Conservation (phyloP, 805 yeast species). For the Wickerhamiella shivajii region DNA sequence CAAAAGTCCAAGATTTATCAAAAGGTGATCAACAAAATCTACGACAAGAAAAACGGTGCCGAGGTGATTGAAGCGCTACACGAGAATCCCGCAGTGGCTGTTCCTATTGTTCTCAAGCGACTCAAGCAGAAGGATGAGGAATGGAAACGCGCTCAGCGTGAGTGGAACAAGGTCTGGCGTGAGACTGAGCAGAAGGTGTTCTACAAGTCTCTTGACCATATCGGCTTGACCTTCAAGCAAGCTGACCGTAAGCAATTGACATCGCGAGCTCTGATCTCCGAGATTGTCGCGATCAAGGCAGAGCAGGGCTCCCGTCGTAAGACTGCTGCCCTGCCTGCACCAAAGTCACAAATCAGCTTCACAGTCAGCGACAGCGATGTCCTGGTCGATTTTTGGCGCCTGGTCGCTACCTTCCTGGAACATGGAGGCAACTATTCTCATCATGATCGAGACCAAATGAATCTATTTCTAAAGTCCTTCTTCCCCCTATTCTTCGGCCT, state of each 20-base stretch:
- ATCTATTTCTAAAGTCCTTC: slow-evolving; percentile 55
- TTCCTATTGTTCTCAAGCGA: slow-evolving; percentile 82
- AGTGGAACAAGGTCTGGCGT: slow-evolving; percentile 98
- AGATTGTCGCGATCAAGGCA: slow-evolving; percentile 79
- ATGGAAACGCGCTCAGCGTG: slow-evolving; percentile 96
- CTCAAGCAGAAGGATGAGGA: slow-evolving; percentile 96
- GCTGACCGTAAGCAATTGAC: slow-evolving; percentile 87
- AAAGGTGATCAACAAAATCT: slow-evolving; percentile 80
- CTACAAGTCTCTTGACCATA: slow-evolving; percentile 84
- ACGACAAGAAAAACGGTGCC: slow-evolving; percentile 87
- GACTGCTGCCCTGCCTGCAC: slow-evolving; percentile 74
- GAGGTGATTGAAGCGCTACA: slow-evolving; percentile 94
- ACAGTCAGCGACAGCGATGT: slow-evolving; percentile 51
- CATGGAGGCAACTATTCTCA: slow-evolving; percentile 63
- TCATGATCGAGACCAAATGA: slow-evolving; percentile 64
- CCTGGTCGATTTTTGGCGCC: slow-evolving; percentile 54
- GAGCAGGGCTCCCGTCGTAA: slow-evolving; percentile 80
- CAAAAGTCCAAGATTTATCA: slow-evolving; percentile 90
- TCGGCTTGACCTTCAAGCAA: slow-evolving; percentile 92
- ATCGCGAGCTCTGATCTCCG: slow-evolving; percentile 78
- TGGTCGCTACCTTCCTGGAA: slow-evolving; percentile 52
- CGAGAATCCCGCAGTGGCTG: slow-evolving; percentile 88
- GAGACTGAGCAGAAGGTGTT: slow-evolving; percentile 93
- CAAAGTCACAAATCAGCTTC: slow-evolving; percentile 60
- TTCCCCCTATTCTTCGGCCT: slow-evolving; percentile 51